phyloP scores from a whole-genome alignment of 257 asterid species.

The Nicotiana tomentosiformis region DNA sequence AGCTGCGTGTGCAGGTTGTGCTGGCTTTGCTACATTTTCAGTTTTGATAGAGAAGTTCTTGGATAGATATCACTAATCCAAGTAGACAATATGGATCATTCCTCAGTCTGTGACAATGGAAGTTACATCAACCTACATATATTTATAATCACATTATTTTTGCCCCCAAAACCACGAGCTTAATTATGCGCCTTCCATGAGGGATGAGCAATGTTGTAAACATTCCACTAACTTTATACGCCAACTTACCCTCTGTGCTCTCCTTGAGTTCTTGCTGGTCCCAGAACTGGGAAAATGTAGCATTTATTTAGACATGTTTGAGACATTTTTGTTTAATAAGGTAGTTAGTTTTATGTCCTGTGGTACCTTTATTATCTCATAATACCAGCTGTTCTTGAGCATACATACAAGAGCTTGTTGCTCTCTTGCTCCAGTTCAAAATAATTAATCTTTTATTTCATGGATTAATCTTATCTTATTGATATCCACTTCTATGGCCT shows the following conservation, averaged over 20 bases:
- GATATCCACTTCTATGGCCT: too few species aligned
- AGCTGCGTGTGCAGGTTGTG: constrained; percentile 50
- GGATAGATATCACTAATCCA: constrained; percentile 26
- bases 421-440: too few species aligned
- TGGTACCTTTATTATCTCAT: not conserved
- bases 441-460: too few species aligned
- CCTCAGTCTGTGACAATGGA: not conserved
- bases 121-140: not conserved
- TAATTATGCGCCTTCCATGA: not conserved
- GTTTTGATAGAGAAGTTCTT: constrained; percentile 53
- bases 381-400: too few species aligned
- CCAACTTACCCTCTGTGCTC: not conserved
- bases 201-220: not conserved
- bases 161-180: not conserved
- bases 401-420: too few species aligned
- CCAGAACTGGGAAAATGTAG: not conserved
- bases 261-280: not conserved
- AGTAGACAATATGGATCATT: not conserved
- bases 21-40: constrained; percentile 50
- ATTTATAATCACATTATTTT: not conserved
- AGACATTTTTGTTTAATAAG: not conserved
- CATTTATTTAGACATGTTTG: not conserved
- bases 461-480: too few species aligned
- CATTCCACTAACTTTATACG: not conserved
- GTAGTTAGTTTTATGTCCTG: not conserved